phyloP scores from a whole-genome alignment of 208 protist genomes.

The Dictyostelium gargantuum region DNA sequence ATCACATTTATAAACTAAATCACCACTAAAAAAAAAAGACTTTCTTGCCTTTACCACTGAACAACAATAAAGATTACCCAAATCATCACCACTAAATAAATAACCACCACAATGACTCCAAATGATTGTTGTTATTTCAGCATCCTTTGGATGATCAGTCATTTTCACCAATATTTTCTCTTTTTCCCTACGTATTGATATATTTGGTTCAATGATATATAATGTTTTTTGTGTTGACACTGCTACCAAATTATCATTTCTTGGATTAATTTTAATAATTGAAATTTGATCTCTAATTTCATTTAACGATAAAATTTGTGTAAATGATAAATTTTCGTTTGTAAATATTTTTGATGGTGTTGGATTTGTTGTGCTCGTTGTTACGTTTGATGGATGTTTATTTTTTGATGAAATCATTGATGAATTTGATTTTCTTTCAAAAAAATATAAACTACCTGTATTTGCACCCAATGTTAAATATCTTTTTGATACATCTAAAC shows the following conservation, averaged over 20 bases:
- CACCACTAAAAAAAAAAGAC: background rate
- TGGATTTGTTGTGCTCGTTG: background rate
- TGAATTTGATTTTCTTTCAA: conserved; percentile 12
- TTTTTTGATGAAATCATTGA: background rate
- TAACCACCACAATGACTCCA: conserved; percentile 32
- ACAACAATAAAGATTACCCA: conserved; percentile 17
- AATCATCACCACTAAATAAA: conserved; percentile 26
- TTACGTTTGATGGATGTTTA: background rate
- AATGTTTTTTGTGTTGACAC: conserved; percentile 7
- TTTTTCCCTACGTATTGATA: conserved; percentile 10
- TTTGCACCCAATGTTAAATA: conserved; percentile 56
- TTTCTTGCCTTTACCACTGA: background rate
- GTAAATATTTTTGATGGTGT: background rate
- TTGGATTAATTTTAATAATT: background rate
- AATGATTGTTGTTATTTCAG: conserved; percentile 9
- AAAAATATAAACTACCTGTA: conserved; percentile 51
- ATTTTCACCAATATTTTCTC: conserved; percentile 42
- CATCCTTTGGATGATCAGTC: conserved; percentile 38
- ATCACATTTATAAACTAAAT: conserved; percentile 24
- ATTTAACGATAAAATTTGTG: conserved; percentile 49
- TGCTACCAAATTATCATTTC: conserved; percentile 29
- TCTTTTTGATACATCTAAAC: conserved; percentile 28
- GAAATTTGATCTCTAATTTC: conserved; percentile 48
- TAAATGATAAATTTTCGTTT: conserved; percentile 36
- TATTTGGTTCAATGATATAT: conserved; percentile 29